A percentile compares a stretch with the other conserved stretches of the same genome.
Evolutionary conservation across 345 rosid genomes (phyloP).

Genomic region (Acer negundo): DNA sequence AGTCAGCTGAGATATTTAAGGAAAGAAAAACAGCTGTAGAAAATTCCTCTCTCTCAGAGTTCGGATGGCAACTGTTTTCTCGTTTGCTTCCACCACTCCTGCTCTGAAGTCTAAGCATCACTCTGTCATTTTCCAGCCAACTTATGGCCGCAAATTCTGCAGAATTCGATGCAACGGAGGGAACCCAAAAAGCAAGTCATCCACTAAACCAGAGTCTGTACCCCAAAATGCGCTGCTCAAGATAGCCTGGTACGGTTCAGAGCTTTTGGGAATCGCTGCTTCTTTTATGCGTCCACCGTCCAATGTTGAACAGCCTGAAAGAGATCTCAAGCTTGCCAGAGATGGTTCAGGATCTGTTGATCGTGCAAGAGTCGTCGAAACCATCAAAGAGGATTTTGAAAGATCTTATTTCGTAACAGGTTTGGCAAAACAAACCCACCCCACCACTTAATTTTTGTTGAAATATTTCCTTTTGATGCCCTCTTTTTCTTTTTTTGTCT

Average conservation of each 20-base stretch:
- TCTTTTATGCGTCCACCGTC: slow-evolving; percentile 62
- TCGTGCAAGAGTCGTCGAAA: slow-evolving; percentile 56
- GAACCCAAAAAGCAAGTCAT: slow-evolving; percentile 35
- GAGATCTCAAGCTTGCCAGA: slow-evolving; percentile 25
- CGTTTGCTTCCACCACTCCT: slow-evolving; percentile 35
- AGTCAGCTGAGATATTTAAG: slow-evolving; percentile 25
- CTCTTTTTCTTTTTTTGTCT: neutral
- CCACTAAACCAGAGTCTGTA: slow-evolving; percentile 38
- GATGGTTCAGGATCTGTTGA: slow-evolving; percentile 62
- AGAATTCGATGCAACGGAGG: slow-evolving; percentile 37
- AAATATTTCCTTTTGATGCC: neutral
- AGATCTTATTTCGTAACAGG: slow-evolving; percentile 95
- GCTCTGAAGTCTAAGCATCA: slow-evolving; percentile 25
- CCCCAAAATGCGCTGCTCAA: slow-evolving; percentile 75
- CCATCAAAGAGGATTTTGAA: slow-evolving; percentile 68
- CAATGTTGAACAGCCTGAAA: slow-evolving; percentile 21
- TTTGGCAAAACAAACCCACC: slow-evolving; percentile 2
- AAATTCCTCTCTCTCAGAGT: neutral
- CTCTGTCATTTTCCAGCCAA: slow-evolving; percentile 17
- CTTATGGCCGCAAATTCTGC: slow-evolving; percentile 16
- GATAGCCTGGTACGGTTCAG: slow-evolving; percentile 93
- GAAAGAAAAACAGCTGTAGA: slow-evolving; percentile 20
- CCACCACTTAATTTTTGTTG: neutral
- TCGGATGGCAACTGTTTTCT: slow-evolving; percentile 48
- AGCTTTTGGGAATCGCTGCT: slow-evolving; percentile 88